Percentiles rank a stretch among this genome's conserved stretches.
Conservation (phyloP, 192 early-diverging fungal species). For the Podila verticillata region DNA sequence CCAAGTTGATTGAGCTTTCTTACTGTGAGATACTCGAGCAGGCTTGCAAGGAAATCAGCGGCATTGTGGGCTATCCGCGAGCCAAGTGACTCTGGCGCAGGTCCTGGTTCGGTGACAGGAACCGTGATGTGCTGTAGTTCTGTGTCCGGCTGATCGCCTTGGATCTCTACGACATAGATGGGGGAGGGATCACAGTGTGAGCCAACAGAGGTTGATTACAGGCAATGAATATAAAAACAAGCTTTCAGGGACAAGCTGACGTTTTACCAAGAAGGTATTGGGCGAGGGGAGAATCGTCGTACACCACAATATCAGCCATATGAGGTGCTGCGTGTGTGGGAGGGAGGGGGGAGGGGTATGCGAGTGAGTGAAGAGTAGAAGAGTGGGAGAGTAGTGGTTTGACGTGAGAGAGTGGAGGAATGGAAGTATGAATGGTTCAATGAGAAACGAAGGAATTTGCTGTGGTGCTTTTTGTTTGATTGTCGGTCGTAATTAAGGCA, state of each 20-base stretch:
- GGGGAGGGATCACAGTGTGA: background rate
- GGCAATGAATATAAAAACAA: background rate
- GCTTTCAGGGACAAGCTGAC: background rate
- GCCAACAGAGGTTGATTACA: background rate
- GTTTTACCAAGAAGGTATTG: slow-evolving; percentile 66
- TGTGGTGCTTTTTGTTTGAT: too few relatives aligned
- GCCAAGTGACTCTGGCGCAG: slow-evolving; percentile 17
- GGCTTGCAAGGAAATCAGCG: slow-evolving; percentile 22
- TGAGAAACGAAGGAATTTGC: too few relatives aligned
- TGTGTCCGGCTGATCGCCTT: slow-evolving; percentile 38
- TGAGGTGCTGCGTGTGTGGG: background rate
- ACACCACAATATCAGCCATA: slow-evolving; percentile 69
- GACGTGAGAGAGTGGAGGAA: too few relatives aligned
- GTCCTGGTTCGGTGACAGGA: slow-evolving; percentile 34
- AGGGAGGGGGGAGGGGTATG: background rate
- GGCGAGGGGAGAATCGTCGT: slow-evolving; percentile 71
- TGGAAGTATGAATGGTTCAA: too few relatives aligned
- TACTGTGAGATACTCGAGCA: slow-evolving; percentile 42
- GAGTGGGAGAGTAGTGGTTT: too few relatives aligned
- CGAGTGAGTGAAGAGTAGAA: too few relatives aligned
- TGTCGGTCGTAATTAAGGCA: too few relatives aligned
- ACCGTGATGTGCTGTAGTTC: slow-evolving; percentile 41
- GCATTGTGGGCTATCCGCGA: slow-evolving; percentile 24
- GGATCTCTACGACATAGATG: slow-evolving; percentile 33
- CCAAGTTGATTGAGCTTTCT: background rate